Evolutionary conservation across 2,329 filamentous ascomycete species (phyloP).

Genomic region (Penicillium fuscoglaucum): DNA sequence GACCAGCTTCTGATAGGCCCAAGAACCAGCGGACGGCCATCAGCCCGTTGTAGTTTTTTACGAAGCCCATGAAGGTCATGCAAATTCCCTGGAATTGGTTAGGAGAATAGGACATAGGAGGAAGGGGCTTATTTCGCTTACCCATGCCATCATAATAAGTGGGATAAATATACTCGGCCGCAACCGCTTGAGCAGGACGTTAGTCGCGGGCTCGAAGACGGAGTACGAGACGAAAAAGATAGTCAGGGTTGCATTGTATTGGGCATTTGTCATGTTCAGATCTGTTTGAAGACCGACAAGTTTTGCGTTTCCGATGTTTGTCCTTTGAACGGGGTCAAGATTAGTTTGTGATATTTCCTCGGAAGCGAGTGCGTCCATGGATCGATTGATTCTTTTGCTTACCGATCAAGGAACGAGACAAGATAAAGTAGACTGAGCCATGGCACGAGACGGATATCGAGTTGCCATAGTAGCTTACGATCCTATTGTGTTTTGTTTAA

Average conservation of each 20-base stretch:
- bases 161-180: constrained; percentile 79
- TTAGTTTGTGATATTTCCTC: background rate
- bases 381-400: background rate
- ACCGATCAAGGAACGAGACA: constrained; percentile 44
- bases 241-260: constrained; percentile 74
- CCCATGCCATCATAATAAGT: constrained; percentile 69
- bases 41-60: constrained; percentile 49
- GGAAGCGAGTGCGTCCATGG: background rate
- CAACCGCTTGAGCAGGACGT: constrained; percentile 74
- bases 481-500: constrained; percentile 34
- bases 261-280: constrained; percentile 60
- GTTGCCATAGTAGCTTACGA: constrained; percentile 46
- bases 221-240: constrained; percentile 88
- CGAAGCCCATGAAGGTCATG: constrained; percentile 49
- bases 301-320: constrained; percentile 75
- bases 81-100: constrained; percentile 39
- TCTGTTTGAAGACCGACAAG: constrained; percentile 59
- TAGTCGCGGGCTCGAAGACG: constrained; percentile 72
- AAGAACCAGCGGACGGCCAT: constrained; percentile 52
- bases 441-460: constrained; percentile 48
- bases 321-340: constrained; percentile 35
- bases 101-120: background rate
- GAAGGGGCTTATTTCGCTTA: constrained; percentile 14
- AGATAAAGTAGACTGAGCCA: constrained; percentile 51
- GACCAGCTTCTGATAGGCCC: constrained; percentile 46